A percentile compares a stretch with the other conserved stretches of the same genome.
Conservation (phyloP, 2,329 filamentous ascomycete species). For the Aphanocladium album region DNA sequence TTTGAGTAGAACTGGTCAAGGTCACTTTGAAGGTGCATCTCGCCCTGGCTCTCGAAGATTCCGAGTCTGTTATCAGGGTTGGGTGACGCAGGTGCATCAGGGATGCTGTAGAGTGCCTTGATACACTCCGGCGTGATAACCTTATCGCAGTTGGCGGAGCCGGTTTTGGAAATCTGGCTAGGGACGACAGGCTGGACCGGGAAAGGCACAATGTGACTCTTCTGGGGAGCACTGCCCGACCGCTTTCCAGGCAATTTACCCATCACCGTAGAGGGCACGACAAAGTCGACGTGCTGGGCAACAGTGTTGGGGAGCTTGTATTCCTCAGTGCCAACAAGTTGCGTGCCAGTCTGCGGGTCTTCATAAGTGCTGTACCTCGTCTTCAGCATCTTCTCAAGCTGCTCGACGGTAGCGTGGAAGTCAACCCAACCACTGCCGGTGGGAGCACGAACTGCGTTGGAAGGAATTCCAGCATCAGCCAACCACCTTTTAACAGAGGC, state of each 20-base stretch:
- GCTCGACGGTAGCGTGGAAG: slow-evolving; percentile 13
- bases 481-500: slow-evolving; percentile 51
- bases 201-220: background rate
- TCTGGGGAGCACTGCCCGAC: background rate
- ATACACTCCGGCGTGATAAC: slow-evolving; percentile 53
- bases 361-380: slow-evolving; percentile 44
- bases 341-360: slow-evolving; percentile 27
- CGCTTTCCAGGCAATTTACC: background rate
- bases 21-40: slow-evolving; percentile 36
- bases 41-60: slow-evolving; percentile 36
- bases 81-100: slow-evolving; percentile 10
- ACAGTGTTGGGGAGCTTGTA: slow-evolving; percentile 34
- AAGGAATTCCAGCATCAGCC: slow-evolving; percentile 42
- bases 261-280: slow-evolving; percentile 34
- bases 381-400: slow-evolving; percentile 32
- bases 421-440: slow-evolving; percentile 42
- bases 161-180: background rate
- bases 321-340: slow-evolving; percentile 30
- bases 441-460: slow-evolving; percentile 41
- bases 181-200: background rate
- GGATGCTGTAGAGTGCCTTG: slow-evolving; percentile 39
- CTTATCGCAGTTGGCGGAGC: slow-evolving; percentile 36
- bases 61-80: slow-evolving; percentile 33
- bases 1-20: slow-evolving; percentile 32
- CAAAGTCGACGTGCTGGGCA: slow-evolving; percentile 32